Evolutionary conservation across 1,284 basidiomycete genomes (phyloP).

Genomic region (Fistulinella staudtii): DNA sequence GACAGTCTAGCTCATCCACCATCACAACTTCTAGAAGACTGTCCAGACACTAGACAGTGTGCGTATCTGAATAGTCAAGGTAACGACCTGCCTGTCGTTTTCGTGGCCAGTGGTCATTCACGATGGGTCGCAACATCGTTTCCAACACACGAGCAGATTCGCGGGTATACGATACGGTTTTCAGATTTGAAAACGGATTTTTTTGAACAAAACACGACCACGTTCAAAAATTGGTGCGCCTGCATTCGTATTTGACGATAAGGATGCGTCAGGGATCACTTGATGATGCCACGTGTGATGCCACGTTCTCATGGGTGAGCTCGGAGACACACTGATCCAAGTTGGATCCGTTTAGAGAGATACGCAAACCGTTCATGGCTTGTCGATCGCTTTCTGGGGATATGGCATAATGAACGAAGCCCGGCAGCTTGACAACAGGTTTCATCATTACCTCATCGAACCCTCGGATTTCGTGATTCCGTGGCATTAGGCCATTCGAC

Average conservation of each 20-base stretch:
- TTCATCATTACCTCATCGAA: conserved; percentile 21
- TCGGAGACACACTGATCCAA: conserved; percentile 1
- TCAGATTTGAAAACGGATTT: conserved; percentile 18
- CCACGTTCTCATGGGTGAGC: not conserved
- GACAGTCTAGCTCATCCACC: conserved; percentile 8
- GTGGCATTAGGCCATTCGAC: conserved; percentile 13
- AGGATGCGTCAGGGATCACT: conserved; percentile 13
- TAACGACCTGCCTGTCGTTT: not conserved
- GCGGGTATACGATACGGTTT: conserved; percentile 3
- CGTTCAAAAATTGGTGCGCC: conserved; percentile 2
- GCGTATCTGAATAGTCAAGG: too few relatives aligned
- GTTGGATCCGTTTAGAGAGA: conserved; percentile 9
- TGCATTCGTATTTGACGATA: conserved; percentile 29
- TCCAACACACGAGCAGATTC: not conserved
- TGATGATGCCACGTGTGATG: conserved; percentile 19
- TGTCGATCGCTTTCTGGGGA: conserved; percentile 27
- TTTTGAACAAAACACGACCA: not conserved
- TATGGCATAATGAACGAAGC: conserved; percentile 14
- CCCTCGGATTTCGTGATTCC: conserved; percentile 8
- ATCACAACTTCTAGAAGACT: conserved; percentile 3
- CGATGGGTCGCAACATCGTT: not conserved
- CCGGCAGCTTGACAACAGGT: conserved; percentile 7
- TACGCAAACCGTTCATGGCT: conserved; percentile 3
- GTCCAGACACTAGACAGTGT: too few relatives aligned
- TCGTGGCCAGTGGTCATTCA: conserved; percentile 1